phyloP scores from a whole-genome alignment of 2,329 filamentous ascomycete genomes.

The Trichoderma simmonsii region DNA sequence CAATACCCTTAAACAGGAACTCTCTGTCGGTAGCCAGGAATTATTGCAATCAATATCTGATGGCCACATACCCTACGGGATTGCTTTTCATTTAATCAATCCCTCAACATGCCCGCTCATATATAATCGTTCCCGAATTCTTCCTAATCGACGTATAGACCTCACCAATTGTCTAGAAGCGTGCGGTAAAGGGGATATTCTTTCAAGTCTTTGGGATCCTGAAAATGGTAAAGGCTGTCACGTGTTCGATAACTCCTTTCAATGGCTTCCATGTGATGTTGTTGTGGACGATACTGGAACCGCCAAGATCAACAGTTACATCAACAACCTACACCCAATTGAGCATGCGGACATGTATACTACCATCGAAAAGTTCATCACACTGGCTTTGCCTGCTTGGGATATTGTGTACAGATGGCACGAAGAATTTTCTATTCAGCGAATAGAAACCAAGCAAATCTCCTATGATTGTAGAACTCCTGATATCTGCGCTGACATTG shows the following conservation, averaged over 20 bases:
- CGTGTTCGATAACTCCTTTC: not conserved
- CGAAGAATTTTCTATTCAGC: no score
- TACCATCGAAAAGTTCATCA: not conserved
- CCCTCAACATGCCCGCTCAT: not conserved
- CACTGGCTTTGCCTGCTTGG: not conserved
- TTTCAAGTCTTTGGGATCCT: not conserved
- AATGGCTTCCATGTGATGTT: not conserved
- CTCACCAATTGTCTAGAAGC: not conserved
- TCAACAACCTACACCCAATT: not conserved
- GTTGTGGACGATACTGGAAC: not conserved
- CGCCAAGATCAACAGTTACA: not conserved
- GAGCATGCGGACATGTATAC: not conserved
- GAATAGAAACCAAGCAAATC: rapidly evolving
- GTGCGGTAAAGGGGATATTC: not conserved
- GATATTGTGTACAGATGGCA: not conserved
- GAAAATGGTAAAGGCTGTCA: no score
- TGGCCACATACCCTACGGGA: not conserved
- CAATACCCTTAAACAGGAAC: not conserved
- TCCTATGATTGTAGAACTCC: not conserved
- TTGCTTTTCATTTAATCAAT: not conserved
- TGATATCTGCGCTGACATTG: rapidly evolving
- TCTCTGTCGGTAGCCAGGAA: not conserved
- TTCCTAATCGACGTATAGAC: not conserved
- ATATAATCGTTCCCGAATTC: not conserved
- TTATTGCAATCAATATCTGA: not conserved